Percentiles rank a stretch among this genome's conserved stretches.
Evolutionary conservation across 306 rosid genomes (phyloP).

Genomic region (Erythrophleum fordii): DNA sequence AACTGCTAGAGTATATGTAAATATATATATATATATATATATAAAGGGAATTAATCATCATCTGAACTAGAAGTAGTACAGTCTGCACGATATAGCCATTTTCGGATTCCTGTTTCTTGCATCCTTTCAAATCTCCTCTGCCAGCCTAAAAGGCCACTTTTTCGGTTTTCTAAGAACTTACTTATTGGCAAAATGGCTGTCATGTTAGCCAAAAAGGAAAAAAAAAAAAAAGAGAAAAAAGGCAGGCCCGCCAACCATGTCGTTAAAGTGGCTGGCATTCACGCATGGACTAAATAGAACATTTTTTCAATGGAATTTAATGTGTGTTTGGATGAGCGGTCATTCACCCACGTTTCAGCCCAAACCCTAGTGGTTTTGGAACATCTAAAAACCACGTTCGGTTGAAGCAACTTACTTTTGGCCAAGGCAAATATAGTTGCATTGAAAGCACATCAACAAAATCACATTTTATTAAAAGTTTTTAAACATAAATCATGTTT

Average conservation of each 20-base stretch:
- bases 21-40: too few species aligned
- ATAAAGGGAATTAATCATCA: not conserved
- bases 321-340: too few species aligned
- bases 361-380: too few species aligned
- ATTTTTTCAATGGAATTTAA: not conserved
- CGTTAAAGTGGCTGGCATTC: not conserved
- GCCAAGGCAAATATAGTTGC: too few species aligned
- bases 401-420: too few species aligned
- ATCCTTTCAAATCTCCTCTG: not conserved
- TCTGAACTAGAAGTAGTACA: not conserved
- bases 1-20: too few species aligned
- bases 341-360: too few species aligned
- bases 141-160: not conserved
- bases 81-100: not conserved
- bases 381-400: too few species aligned
- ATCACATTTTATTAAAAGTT: too few species aligned
- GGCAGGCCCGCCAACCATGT: constrained; percentile 27
- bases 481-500: too few species aligned
- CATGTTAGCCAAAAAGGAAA: constrained; percentile 3
- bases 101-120: not conserved
- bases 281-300: constrained; percentile 6
- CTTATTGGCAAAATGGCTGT: not conserved
- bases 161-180: not conserved
- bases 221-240: not conserved
- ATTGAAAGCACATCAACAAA: too few species aligned